phyloP scores from a whole-genome alignment of 768 basidiomycete genomes.

The Symmetrospora coprosmae region DNA sequence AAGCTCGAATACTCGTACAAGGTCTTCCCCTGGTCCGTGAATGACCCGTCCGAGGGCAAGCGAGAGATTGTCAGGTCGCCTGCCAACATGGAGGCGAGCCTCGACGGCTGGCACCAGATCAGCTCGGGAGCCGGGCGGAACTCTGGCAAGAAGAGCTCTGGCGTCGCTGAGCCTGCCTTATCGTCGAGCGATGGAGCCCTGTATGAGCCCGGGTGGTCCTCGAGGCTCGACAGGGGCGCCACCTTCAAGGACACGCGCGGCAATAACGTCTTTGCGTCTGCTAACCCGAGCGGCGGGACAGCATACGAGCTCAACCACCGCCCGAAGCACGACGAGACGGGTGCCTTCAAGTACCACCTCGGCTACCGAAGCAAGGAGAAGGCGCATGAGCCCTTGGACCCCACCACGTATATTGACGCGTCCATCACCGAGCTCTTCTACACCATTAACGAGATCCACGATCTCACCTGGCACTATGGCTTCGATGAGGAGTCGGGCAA shows the following conservation, averaged over 20 bases:
- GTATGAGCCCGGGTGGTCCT: slow-evolving; percentile 32
- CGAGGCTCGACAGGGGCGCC: slow-evolving; percentile 31
- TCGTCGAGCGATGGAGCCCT: not conserved
- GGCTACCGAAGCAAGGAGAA: slow-evolving; percentile 47
- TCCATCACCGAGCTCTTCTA: slow-evolving; percentile 49
- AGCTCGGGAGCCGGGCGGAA: not conserved
- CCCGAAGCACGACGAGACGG: slow-evolving; percentile 48
- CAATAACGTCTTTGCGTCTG: slow-evolving; percentile 71
- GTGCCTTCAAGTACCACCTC: slow-evolving; percentile 58
- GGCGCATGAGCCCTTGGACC: slow-evolving; percentile 52
- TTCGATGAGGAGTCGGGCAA: slow-evolving; percentile 85
- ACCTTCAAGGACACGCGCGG: slow-evolving; percentile 32
- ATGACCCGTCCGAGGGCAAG: slow-evolving; percentile 29
- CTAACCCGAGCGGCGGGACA: slow-evolving; percentile 71
- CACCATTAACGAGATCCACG: slow-evolving; percentile 42
- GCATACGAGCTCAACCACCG: slow-evolving; percentile 59
- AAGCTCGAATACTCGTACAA: slow-evolving; percentile 30
- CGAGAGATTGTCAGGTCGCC: slow-evolving; percentile 20
- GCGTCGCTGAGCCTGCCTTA: not conserved
- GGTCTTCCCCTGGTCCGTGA: slow-evolving; percentile 38
- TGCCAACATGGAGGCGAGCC: slow-evolving; percentile 58
- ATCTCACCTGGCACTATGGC: slow-evolving; percentile 50
- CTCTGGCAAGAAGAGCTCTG: not conserved
- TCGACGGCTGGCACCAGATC: slow-evolving; percentile 80
- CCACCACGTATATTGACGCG: slow-evolving; percentile 68